phyloP scores from a whole-genome alignment of 2,329 filamentous ascomycete species.

The Epicoccum sorghinum region DNA sequence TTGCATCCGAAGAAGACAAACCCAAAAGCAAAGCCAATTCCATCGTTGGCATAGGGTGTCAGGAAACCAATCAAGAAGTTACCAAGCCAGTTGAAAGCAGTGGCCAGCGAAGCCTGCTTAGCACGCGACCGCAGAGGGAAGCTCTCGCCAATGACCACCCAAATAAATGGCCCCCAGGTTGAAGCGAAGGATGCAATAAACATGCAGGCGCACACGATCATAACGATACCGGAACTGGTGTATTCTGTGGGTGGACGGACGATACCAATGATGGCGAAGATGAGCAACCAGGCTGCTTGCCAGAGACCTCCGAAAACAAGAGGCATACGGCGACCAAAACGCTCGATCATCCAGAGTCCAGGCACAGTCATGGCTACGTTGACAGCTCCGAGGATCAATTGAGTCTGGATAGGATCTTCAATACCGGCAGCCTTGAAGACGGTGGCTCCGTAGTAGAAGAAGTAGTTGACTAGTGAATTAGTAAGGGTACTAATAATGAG shows the following conservation, averaged over 20 bases:
- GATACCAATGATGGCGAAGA: constrained; percentile 60
- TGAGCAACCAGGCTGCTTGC: constrained; percentile 69
- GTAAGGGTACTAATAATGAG: not conserved
- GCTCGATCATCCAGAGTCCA: constrained; percentile 72
- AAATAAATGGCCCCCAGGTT: constrained; percentile 67
- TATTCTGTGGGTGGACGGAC: constrained; percentile 39
- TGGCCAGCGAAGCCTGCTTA: constrained; percentile 44
- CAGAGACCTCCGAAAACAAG: constrained; percentile 70
- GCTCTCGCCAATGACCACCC: constrained; percentile 51
- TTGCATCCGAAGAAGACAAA: constrained; percentile 47
- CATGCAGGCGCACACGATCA: constrained; percentile 76
- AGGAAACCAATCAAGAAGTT: constrained; percentile 49
- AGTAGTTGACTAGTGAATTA: constrained; percentile 43
- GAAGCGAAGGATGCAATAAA: constrained; percentile 75
- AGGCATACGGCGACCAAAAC: constrained; percentile 70
- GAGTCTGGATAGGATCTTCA: constrained; percentile 62
- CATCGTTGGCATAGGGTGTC: constrained; percentile 42
- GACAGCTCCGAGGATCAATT: constrained; percentile 58
- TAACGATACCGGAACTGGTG: constrained; percentile 63
- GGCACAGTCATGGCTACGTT: constrained; percentile 72
- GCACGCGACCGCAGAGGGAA: constrained; percentile 42
- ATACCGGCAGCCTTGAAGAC: constrained; percentile 73
- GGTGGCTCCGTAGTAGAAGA: constrained; percentile 65
- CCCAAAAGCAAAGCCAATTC: constrained; percentile 42
- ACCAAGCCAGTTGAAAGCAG: constrained; percentile 43